phyloP scores from a whole-genome alignment of 305 asterid species.

The Plantago coronopus region DNA sequence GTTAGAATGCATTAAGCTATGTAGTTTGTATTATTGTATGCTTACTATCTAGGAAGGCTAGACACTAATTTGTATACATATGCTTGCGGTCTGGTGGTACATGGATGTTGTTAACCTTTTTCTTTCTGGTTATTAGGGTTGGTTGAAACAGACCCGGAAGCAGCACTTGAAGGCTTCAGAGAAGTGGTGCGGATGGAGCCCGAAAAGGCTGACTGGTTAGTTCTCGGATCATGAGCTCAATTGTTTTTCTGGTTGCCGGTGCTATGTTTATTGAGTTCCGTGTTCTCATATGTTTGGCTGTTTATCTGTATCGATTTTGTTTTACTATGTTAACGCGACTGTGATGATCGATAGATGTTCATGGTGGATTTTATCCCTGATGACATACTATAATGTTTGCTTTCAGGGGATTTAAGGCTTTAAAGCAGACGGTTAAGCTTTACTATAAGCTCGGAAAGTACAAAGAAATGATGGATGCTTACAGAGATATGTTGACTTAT shows the following conservation, averaged over 20 bases:
- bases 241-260: slow-evolving; percentile 2
- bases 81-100: too few relatives aligned
- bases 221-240: slow-evolving; percentile 3
- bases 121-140: slow-evolving; percentile 44
- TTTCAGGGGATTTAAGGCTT: slow-evolving; percentile 94
- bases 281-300: too few relatives aligned
- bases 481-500: slow-evolving; percentile 85
- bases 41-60: too few relatives aligned
- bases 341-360: slow-evolving; percentile 12
- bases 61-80: too few relatives aligned
- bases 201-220: slow-evolving; percentile 90
- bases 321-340: neutral
- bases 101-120: neutral
- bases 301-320: neutral
- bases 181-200: slow-evolving; percentile 96
- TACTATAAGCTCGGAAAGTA: slow-evolving; percentile 83
- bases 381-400: slow-evolving; percentile 20
- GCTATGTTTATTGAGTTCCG: too few relatives aligned
- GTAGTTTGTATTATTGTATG: too few relatives aligned
- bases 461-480: slow-evolving; percentile 93
- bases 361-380: slow-evolving; percentile 19
- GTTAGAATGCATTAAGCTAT: too few relatives aligned
- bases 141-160: slow-evolving; percentile 90
- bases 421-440: slow-evolving; percentile 90
- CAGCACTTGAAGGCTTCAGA: slow-evolving; percentile 85